Percentiles rank a stretch among this genome's conserved stretches.
Conservation (phyloP, 2,329 filamentous ascomycete genomes). For the Cercospora zeina region DNA sequence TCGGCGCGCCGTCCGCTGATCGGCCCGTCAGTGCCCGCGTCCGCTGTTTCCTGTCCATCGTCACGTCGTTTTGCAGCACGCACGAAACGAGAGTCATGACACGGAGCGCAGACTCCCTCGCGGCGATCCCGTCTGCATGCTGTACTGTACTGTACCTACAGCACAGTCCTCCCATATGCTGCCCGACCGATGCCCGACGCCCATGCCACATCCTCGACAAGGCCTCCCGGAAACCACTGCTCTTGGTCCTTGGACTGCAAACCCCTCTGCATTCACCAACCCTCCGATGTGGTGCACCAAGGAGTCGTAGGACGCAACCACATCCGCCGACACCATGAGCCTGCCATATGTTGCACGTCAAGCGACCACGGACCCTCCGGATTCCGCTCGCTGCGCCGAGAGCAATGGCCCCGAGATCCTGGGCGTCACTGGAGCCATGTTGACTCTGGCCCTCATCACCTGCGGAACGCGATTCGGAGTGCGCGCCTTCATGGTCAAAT, state of each 20-base stretch:
- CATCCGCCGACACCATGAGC: slow-evolving; percentile 2
- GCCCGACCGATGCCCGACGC: not conserved
- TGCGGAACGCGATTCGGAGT: slow-evolving; percentile 40
- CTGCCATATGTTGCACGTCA: slow-evolving; percentile 15
- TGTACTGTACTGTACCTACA: no score
- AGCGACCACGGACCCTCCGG: slow-evolving; percentile 17
- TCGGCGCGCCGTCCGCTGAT: not conserved
- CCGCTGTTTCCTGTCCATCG: not conserved
- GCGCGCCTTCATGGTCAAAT: slow-evolving; percentile 50
- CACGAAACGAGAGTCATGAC: not conserved
- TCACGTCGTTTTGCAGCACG: not conserved
- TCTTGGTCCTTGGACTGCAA: no score
- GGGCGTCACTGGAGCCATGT: slow-evolving; percentile 31
- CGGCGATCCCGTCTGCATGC: not conserved
- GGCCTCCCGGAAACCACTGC: slow-evolving; percentile 1
- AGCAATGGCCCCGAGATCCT: slow-evolving; percentile 32
- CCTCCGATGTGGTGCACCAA: slow-evolving; percentile 1
- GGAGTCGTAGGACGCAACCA: not conserved
- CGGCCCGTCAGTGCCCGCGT: not conserved
- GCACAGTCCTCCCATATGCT: not conserved
- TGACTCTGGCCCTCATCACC: slow-evolving; percentile 26
- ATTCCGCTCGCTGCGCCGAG: slow-evolving; percentile 31
- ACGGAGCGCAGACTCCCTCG: not conserved
- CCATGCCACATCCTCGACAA: slow-evolving; percentile 4
- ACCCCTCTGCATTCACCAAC: not conserved